These are phyloP conservation scores for Lasiodiplodia sp. DNA, from an alignment of 2,329 filamentous ascomycete genomes.

Conservation along the genomic window DNA sequence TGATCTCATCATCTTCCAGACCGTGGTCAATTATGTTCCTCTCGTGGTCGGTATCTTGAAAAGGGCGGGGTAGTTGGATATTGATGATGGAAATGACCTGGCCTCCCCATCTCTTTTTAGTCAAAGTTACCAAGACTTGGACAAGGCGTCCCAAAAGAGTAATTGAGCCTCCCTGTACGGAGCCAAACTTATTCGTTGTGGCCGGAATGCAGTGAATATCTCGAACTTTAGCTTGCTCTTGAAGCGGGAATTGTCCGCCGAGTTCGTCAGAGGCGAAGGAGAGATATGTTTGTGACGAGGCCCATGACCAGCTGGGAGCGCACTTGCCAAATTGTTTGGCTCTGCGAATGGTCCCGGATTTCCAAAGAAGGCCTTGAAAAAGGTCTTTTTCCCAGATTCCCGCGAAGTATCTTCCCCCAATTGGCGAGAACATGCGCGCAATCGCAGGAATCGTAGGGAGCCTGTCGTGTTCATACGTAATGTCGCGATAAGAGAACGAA, in stretches of 20 bases:
- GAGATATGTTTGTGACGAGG: not conserved
- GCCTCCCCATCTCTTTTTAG: not conserved
- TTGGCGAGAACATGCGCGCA: not conserved
- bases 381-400: not conserved
- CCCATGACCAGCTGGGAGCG: not conserved
- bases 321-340: too few relatives aligned
- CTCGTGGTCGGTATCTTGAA: not conserved
- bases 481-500: fast-evolving
- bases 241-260: too few relatives aligned
- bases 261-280: not conserved
- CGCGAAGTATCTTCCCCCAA: not conserved
- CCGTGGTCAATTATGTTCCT: not conserved
- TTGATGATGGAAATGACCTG: fast-evolving
- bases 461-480: not conserved
- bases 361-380: not conserved
- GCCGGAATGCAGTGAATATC: not conserved
- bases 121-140: not conserved
- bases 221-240: not conserved
- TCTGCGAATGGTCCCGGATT: too few relatives aligned
- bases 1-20: not conserved
- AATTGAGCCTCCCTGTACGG: not conserved
- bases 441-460: not conserved
- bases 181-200: not conserved
- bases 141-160: not conserved
- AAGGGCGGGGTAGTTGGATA: too few relatives aligned